A percentile compares a stretch with the other conserved stretches of the same genome.
These are phyloP conservation scores for Oenanthe javanica DNA, from an alignment of 140 eudicot species.

Conservation along the genomic window DNA sequence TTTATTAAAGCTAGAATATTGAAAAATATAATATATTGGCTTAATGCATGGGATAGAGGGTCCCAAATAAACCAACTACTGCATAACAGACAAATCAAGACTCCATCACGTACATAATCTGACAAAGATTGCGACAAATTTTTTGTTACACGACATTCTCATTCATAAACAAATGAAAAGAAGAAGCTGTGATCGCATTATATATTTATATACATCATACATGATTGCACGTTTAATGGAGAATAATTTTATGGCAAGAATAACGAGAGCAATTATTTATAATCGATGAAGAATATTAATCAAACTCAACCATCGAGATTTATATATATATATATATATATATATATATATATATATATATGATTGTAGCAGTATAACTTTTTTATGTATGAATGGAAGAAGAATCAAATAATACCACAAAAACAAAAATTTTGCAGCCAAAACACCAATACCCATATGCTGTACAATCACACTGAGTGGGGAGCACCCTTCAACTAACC, in stretches of 20 bases:
- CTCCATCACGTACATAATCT: slow-evolving; percentile 15
- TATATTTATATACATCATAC: not conserved
- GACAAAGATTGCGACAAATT: slow-evolving; percentile 15
- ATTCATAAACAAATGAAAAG: not conserved
- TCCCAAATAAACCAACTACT: slow-evolving; percentile 3
- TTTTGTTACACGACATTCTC: not conserved
- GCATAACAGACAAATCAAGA: slow-evolving; percentile 13
- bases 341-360: not conserved
- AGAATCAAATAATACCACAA: not conserved
- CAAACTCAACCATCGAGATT: not conserved
- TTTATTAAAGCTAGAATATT: not conserved
- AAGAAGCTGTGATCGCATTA: no score
- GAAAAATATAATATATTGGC: not conserved
- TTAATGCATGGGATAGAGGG: slow-evolving; percentile 9
- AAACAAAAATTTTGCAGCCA: slow-evolving; percentile 3
- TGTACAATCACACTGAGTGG: slow-evolving; percentile 11
- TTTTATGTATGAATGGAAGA: not conserved
- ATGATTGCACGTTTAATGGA: not conserved
- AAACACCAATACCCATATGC: not conserved
- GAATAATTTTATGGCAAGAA: no score
- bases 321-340: not conserved
- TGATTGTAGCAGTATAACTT: not conserved
- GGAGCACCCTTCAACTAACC: slow-evolving; percentile 17
- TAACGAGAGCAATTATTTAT: no score
- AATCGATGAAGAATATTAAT: not conserved